These are phyloP conservation scores for Calonectria hawksworthii DNA, from an alignment of 2,329 filamentous ascomycete genomes.

Conservation along the genomic window DNA sequence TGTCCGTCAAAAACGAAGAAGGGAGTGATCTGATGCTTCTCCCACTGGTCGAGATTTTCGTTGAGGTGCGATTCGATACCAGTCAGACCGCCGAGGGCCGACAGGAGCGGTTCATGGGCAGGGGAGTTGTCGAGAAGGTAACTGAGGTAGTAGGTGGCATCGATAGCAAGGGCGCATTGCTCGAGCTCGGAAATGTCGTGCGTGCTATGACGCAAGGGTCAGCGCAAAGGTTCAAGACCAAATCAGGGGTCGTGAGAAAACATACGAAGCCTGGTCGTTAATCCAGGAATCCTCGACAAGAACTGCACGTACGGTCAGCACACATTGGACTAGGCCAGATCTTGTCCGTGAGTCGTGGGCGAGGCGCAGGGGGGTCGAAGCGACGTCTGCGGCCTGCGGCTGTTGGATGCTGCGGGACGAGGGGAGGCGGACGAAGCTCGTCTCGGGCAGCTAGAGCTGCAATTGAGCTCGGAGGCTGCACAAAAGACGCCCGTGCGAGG, in stretches of 20 bases:
- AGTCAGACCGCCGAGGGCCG: slow-evolving; percentile 90
- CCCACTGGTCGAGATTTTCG: slow-evolving; percentile 81
- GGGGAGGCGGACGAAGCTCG: slow-evolving; percentile 22
- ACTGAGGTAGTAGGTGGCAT: slow-evolving; percentile 90
- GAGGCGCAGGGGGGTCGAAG: slow-evolving; percentile 16
- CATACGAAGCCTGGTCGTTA: slow-evolving; percentile 55
- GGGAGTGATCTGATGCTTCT: slow-evolving; percentile 78
- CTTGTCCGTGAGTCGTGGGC: slow-evolving; percentile 14
- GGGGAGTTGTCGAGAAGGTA: slow-evolving; percentile 79
- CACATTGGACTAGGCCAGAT: slow-evolving; percentile 14
- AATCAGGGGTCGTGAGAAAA: slow-evolving; percentile 19
- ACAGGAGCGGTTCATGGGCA: slow-evolving; percentile 87
- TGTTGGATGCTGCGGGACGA: slow-evolving; percentile 5
- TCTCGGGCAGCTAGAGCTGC: slow-evolving; percentile 28
- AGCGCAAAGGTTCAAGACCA: slow-evolving; percentile 31
- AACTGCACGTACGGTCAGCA: slow-evolving; percentile 47
- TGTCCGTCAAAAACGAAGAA: slow-evolving; percentile 95
- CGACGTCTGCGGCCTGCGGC: slow-evolving; percentile 17
- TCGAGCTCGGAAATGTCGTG: slow-evolving; percentile 79
- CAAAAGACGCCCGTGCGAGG: slow-evolving; percentile 16
- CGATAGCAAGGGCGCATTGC: slow-evolving; percentile 83
- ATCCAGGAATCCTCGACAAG: slow-evolving; percentile 57
- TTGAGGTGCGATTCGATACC: slow-evolving; percentile 83
- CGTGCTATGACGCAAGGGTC: slow-evolving; percentile 56
- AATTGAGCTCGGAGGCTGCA: slow-evolving; percentile 38